Evolutionary conservation across 495 filamentous ascomycete species (phyloP).

Genomic region (Chaetomium tenue): DNA sequence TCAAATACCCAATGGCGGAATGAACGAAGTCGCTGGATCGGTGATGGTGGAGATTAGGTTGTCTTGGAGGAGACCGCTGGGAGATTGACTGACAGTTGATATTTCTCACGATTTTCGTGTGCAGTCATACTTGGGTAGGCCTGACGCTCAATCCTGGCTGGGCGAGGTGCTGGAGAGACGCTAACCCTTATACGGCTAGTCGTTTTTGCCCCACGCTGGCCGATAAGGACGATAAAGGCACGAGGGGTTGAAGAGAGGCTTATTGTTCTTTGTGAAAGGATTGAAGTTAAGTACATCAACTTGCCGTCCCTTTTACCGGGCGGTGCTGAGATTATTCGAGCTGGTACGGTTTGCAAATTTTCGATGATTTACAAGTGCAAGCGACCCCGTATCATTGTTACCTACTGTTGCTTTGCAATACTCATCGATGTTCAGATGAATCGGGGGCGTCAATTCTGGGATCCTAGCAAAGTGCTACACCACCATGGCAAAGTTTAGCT

Average conservation of each 20-base stretch:
- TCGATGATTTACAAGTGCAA: too few species aligned
- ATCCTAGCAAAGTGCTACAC: too few species aligned
- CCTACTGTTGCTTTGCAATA: too few species aligned
- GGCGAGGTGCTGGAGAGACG: slow-evolving; percentile 9
- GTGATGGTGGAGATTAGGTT: slow-evolving; percentile 13
- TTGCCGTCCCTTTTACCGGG: too few species aligned
- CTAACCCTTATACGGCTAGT: slow-evolving; percentile 25
- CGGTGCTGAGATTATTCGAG: too few species aligned
- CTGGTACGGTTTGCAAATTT: too few species aligned
- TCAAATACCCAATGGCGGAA: neutral
- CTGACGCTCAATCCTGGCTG: slow-evolving; percentile 29
- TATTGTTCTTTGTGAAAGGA: neutral
- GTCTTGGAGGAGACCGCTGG: slow-evolving; percentile 12
- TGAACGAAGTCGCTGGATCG: slow-evolving; percentile 13
- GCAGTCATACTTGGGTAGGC: slow-evolving; percentile 26
- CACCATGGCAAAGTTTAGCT: too few species aligned
- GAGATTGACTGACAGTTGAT: slow-evolving; percentile 27
- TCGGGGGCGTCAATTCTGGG: too few species aligned
- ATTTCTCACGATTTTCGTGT: slow-evolving; percentile 39
- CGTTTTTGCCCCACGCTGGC: slow-evolving; percentile 25
- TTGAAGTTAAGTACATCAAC: neutral
- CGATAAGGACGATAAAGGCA: slow-evolving; percentile 31
- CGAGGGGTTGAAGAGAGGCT: neutral
- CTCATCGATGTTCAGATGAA: too few species aligned
- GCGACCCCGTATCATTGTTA: too few species aligned